Base-by-base conservation (phyloP, 495 filamentous ascomycete genomes). In the Clohesyomyces aquaticus region DNA sequence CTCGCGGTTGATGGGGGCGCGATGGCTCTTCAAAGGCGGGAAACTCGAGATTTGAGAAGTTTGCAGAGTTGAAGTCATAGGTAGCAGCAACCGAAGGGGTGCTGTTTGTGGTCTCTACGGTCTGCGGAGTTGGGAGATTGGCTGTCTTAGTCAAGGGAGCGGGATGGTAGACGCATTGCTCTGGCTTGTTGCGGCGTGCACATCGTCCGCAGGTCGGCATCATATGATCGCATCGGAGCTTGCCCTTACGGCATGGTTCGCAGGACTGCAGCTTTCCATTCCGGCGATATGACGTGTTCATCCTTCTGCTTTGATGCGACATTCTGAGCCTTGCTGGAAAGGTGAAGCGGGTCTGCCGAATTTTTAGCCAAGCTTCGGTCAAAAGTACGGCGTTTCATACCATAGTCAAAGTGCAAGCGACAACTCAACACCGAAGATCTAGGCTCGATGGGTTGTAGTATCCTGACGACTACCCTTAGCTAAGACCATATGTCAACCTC, bases 191-290 rank as follows among this genome's bases (percentile, higher is more conserved):
- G 19, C 67, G 63, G 12, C 67, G 67, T 14, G 63, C 55, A 60
- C 67, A 70, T 28, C 67, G 57, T 1, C 67, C 63, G 45, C 67
- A 70, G 14, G 67, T 66, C 2, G 67, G 67, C 54, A 63, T 63
- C 63, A 70, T 67, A 59, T 70, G 67, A 51, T 70, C 67, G 43
- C 67, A 66, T 46, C 59, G 56, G 14, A 66, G 59, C 29, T 70
- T 67, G 14, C 63, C 63, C 32, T 66, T 70, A 11, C 67, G 63
- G 28, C 67, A 70, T 9, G 67, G 67, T 35, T 70, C 67, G 35
- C 67, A 70, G n/a, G 67, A 70, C 29, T 70, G 67, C 8, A 66
- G 59, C 38, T 70, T 70, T 16, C 67, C 67, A 52, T 70, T 70
- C 38, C 67, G 42, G 22, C 66, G 60, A 22, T 65, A 64, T 23